Evolutionary conservation across 345 rosid genomes (phyloP).

Genomic region (Capsella bursapastoris): DNA sequence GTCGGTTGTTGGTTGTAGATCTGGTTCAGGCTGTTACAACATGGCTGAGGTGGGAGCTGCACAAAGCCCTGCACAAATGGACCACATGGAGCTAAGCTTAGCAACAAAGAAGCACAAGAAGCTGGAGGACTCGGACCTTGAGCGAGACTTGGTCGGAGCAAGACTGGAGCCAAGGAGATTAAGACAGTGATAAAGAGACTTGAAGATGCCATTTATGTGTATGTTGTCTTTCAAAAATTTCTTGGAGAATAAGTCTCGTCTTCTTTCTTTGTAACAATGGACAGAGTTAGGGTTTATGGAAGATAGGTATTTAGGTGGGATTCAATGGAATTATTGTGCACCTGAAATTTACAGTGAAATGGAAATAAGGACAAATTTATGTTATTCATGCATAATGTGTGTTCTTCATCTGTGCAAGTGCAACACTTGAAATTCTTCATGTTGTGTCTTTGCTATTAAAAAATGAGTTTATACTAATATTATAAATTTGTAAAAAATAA

Average conservation of each 20-base stretch:
- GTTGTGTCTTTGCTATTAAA: too few species aligned
- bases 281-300: conserved; percentile 12
- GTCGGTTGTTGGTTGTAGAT: conserved; percentile 57
- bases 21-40: conserved; percentile 68
- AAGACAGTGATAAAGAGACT: conserved; percentile 44
- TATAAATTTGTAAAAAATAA: not conserved
- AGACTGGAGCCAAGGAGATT: conserved; percentile 35
- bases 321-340: conserved; percentile 41
- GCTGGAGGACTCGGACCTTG: conserved; percentile 48
- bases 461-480: too few species aligned
- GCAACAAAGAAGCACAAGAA: conserved; percentile 60
- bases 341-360: not conserved
- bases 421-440: too few species aligned
- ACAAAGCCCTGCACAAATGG: conserved; percentile 69
- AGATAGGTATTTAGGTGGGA: conserved; percentile 38
- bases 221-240: not conserved
- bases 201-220: conserved; percentile 35
- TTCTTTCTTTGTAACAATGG: conserved; percentile 1
- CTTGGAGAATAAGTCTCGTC: conserved; percentile 41
- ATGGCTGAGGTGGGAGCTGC: conserved; percentile 56
- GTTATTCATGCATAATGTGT: conserved; percentile 53
- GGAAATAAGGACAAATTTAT: not conserved
- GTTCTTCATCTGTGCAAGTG: conserved; percentile 36
- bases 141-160: conserved; percentile 39
- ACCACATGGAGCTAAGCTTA: conserved; percentile 65